A percentile compares a stretch with the other conserved stretches of the same genome.
These are phyloP conservation scores for Apodospora peruviana DNA, from an alignment of 495 filamentous ascomycete genomes.

Conservation along the genomic window DNA sequence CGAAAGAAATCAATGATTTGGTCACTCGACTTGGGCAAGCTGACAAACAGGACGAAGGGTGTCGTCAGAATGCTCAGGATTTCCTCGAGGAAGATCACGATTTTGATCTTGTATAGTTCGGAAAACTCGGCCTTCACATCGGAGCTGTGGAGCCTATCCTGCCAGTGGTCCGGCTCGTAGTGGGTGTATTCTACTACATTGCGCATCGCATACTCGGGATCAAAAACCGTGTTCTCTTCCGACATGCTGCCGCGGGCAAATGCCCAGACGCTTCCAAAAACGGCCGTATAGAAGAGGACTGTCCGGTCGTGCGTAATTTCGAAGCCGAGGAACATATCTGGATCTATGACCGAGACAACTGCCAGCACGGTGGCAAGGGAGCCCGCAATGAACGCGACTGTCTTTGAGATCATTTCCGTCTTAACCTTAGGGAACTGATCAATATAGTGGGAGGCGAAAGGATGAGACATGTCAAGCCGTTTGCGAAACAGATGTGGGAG, in stretches of 20 bases:
- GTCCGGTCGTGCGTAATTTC: constrained; percentile 83
- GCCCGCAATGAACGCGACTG: constrained; percentile 81
- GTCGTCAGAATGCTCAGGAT: constrained; percentile 87
- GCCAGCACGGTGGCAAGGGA: constrained; percentile 79
- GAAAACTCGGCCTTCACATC: constrained; percentile 82
- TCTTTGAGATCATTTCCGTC: constrained; percentile 72
- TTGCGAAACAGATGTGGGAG: constrained; percentile 86
- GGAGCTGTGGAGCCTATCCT: constrained; percentile 79
- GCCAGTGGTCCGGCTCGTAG: constrained; percentile 84
- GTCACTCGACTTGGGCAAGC: constrained; percentile 83
- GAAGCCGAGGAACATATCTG: constrained; percentile 85
- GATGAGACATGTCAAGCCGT: constrained; percentile 88
- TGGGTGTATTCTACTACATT: constrained; percentile 89
- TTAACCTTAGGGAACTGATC: constrained; percentile 97
- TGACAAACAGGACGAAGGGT: constrained; percentile 82
- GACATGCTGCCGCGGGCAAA: constrained; percentile 72
- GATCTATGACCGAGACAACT: constrained; percentile 73
- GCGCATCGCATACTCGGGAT: constrained; percentile 80
- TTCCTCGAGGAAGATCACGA: constrained; percentile 88
- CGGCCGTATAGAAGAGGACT: constrained; percentile 71
- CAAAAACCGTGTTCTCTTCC: constrained; percentile 84
- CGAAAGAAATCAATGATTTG: constrained; percentile 95
- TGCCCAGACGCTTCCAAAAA: constrained; percentile 71
- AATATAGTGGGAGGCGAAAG: constrained; percentile 84
- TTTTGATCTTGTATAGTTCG: constrained; percentile 77